phyloP scores from a whole-genome alignment of 768 basidiomycete species.

The Suillus plorans region DNA sequence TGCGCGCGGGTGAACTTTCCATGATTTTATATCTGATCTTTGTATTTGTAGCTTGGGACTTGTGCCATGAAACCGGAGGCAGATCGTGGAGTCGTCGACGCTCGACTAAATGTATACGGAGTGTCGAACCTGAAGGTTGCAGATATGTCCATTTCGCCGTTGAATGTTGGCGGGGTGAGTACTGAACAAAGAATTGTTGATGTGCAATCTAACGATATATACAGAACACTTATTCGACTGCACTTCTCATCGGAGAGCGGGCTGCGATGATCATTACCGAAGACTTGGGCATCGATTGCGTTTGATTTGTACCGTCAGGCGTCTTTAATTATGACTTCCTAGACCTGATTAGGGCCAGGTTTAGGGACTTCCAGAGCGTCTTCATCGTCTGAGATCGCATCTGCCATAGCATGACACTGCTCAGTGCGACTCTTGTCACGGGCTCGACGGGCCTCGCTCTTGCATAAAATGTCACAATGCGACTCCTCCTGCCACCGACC shows the following conservation, averaged over 20 bases:
- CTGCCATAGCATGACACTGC: too few relatives aligned
- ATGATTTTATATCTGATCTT: neutral
- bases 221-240: conserved; percentile 25
- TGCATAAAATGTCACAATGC: too few relatives aligned
- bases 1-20: conserved; percentile 4
- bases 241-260: conserved; percentile 27
- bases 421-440: too few relatives aligned
- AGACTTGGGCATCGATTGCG: conserved; percentile 17
- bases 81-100: conserved; percentile 60
- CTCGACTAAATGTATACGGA: conserved; percentile 63
- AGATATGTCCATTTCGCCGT: conserved; percentile 44
- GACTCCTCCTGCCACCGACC: too few relatives aligned
- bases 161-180: conserved; percentile 36
- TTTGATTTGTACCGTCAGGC: neutral
- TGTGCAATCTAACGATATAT: neutral
- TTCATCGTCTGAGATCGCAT: too few relatives aligned
- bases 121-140: conserved; percentile 58
- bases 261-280: conserved; percentile 20
- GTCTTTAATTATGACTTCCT: too few relatives aligned
- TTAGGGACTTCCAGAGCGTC: too few relatives aligned
- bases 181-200: neutral
- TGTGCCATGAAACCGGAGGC: conserved; percentile 66
- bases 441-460: too few relatives aligned
- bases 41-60: conserved; percentile 49
- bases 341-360: too few relatives aligned